phyloP scores from a whole-genome alignment of 2,329 filamentous ascomycete genomes.

The Ascochyta koolunga region DNA sequence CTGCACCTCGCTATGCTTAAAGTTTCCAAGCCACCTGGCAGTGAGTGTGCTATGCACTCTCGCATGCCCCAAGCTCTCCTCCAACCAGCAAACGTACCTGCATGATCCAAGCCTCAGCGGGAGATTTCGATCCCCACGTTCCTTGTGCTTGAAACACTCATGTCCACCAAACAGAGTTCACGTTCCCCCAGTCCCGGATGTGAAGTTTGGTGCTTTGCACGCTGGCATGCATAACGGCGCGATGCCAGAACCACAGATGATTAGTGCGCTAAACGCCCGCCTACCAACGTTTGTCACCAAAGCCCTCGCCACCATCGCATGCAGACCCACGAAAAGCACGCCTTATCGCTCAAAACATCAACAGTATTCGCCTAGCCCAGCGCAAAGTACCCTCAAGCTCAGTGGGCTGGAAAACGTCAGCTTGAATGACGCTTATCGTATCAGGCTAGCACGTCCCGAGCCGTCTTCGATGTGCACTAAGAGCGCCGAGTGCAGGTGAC shows the following conservation, averaged over 20 bases:
- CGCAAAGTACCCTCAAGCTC: conserved; percentile 1
- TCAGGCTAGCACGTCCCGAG: not conserved
- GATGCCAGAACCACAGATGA: conserved; percentile 4
- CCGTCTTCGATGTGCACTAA: conserved; percentile 8
- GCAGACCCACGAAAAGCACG: not conserved
- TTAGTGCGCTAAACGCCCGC: conserved; percentile 1
- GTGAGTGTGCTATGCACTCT: too few species aligned
- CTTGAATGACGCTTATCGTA: not conserved
- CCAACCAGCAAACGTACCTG: too few species aligned
- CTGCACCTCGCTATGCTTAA: not conserved
- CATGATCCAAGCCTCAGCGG: not conserved
- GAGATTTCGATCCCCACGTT: not conserved
- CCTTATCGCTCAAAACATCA: not conserved
- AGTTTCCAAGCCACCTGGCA: not conserved
- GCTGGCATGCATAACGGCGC: conserved; percentile 9
- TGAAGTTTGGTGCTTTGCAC: not conserved
- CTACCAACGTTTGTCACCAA: not conserved
- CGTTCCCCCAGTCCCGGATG: not conserved
- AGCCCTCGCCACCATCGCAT: not conserved
- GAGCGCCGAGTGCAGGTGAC: not conserved
- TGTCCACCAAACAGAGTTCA: conserved; percentile 6
- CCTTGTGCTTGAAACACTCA: not conserved
- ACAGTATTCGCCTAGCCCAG: conserved; percentile 2
- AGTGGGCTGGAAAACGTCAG: not conserved
- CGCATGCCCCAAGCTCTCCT: not conserved